Conservation (phyloP, 148 eudicot genomes). For the Dysphania ambrosioides region DNA sequence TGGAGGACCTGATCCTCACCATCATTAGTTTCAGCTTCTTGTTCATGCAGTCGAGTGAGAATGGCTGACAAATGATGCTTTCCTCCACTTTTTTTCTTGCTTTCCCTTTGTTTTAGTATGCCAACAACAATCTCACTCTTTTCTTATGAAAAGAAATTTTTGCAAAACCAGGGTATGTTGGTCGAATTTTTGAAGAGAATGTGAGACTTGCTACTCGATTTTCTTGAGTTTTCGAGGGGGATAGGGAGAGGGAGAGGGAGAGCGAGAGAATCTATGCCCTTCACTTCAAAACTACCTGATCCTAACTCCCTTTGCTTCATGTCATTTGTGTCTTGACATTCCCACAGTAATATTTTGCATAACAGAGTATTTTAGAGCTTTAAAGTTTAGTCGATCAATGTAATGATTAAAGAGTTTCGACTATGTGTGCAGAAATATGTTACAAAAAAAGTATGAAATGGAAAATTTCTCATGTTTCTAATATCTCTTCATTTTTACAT, state of each 20-base stretch:
- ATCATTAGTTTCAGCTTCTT: conserved; percentile 29
- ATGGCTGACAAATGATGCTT: background rate
- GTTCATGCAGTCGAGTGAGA: background rate
- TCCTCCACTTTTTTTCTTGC: background rate
- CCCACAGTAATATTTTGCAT: background rate
- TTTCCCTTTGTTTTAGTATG: background rate
- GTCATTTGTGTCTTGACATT: background rate
- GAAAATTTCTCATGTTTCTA: no score
- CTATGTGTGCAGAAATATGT: background rate
- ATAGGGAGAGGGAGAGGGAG: no score
- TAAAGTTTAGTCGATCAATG: background rate
- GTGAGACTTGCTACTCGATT: background rate
- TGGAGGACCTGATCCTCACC: conserved; percentile 58
- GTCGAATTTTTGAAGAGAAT: background rate
- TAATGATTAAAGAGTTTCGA: no score
- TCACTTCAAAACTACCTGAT: background rate
- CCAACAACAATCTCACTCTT: background rate
- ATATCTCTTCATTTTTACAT: no score
- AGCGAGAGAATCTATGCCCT: background rate
- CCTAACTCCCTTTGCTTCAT: background rate
- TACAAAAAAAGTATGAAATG: no score
- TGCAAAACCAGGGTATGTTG: background rate
- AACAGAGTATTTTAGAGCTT: no score
- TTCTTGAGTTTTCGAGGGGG: no score
- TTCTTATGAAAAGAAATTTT: background rate